A percentile compares a stretch with the other conserved stretches of the same genome.
Evolutionary conservation across 108 stramenopile species (phyloP).

Genomic region (Cyclotella baltica): DNA sequence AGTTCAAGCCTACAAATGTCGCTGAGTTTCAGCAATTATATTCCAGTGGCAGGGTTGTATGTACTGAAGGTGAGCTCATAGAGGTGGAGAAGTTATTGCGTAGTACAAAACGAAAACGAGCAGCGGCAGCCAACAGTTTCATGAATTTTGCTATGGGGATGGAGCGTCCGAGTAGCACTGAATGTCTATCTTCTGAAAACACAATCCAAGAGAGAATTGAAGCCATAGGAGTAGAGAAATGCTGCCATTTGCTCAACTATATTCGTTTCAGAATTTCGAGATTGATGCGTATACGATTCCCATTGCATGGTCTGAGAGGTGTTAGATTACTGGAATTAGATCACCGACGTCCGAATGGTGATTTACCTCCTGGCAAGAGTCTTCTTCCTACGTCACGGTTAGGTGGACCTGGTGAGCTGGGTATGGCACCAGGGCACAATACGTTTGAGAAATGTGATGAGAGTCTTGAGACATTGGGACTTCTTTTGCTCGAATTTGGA

Average conservation of each 20-base stretch:
- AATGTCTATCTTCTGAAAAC: conserved; percentile 5
- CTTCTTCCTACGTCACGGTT: neutral
- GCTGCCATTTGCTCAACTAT: conserved; percentile 11
- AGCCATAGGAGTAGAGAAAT: neutral
- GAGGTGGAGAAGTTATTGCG: conserved; percentile 1
- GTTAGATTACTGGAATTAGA: neutral
- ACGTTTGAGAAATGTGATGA: conserved; percentile 7
- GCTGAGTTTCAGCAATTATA: neutral
- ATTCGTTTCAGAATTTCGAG: neutral
- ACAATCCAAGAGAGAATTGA: neutral
- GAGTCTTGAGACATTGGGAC: neutral
- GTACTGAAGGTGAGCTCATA: neutral
- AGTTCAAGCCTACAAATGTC: conserved; percentile 6
- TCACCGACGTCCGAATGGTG: neutral
- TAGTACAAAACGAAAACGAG: neutral
- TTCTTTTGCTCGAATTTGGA: conserved; percentile 8
- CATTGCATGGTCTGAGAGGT: conserved; percentile 7
- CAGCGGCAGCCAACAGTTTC: neutral
- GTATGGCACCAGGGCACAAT: neutral
- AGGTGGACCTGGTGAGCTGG: neutral
- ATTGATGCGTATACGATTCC: conserved; percentile 1
- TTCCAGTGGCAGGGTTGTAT: neutral
- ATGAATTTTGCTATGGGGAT: neutral
- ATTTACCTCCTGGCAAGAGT: neutral
- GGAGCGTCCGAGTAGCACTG: neutral